Base-by-base conservation (phyloP, 495 filamentous ascomycete genomes). In the Friedmanniomyces simplex region DNA sequence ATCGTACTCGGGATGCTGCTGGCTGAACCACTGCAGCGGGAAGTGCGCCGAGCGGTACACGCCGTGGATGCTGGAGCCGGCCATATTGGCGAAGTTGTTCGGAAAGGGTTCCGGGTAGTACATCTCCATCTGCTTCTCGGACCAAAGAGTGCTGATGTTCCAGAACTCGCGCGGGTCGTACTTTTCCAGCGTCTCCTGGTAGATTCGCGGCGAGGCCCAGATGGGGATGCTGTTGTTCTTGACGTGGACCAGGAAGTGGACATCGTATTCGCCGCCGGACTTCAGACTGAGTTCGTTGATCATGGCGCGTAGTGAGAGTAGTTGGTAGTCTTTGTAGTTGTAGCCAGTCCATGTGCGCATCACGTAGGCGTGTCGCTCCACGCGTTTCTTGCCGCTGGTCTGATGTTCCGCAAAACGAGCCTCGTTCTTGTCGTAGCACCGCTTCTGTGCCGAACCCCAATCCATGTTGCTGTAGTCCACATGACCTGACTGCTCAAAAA, bases 221-320 rank as follows among this genome's bases (percentile, higher is more conserved):
- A 82, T 82, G 16, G 77, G 73, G 36, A 77, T 72, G 61, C 60
- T 70, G 54, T 73, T 68, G 57, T 82, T 74, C 63, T 79, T 77
- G 69, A 82, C 78, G 53, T 82, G 78, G 14, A 82, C 74, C 6
- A 82, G 71, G 32, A 82, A 66, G 55, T 80, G 75, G 0, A 82
- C 77, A 57, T 82, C 78, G 52, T 81, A 82, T 63, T 82, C 78
- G 45, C 73, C 79, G 43, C 79, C 78, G 0, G 75, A 74, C 64
- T 74, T 77, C 34, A 82, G 67, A 34, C 71, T 63, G 13, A 79
- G 62, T 65, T 82, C 79, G 65, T 69, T 74, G 52, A 82, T 73
- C 68, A 82, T 76, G 26, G 79, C 77, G 22, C 79, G 76, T 18
- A 82, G 52, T 20, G 68, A 63, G 7, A 72, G 59, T 32, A 78